Conservation (phyloP, 805 yeast genomes). For the Zygotorulaspora sp. region DNA sequence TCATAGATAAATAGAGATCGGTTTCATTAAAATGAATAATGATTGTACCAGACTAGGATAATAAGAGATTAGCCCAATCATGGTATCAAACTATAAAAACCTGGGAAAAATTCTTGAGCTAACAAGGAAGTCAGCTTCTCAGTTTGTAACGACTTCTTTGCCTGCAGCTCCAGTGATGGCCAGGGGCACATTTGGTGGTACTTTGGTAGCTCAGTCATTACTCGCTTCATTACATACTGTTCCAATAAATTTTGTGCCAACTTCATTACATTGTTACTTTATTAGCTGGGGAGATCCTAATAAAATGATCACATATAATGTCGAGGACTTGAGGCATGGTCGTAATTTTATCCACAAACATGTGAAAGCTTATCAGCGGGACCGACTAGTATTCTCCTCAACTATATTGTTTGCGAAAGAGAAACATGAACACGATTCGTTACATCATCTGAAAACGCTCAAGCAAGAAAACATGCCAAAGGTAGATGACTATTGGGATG, state of each 20-base stretch:
- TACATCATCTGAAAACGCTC: constrained; percentile 27
- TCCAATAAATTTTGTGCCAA: constrained; percentile 46
- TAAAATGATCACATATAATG: constrained; percentile 49
- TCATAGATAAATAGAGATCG: too few species aligned
- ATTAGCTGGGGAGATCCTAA: constrained; percentile 48
- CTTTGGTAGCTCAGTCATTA: constrained; percentile 60
- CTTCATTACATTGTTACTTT: constrained; percentile 60
- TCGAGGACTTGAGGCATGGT: constrained; percentile 49
- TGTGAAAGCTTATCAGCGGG: constrained; percentile 53
- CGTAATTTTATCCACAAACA: constrained; percentile 49
- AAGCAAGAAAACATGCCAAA: constrained; percentile 35
- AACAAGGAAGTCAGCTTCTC: constrained; percentile 15
- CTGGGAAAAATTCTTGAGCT: constrained; percentile 25
- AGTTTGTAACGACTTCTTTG: constrained; percentile 23
- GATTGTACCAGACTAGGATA: too few species aligned
- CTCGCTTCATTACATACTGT: constrained; percentile 54
- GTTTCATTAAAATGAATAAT: too few species aligned
- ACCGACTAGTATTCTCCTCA: constrained; percentile 47
- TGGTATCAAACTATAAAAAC: constrained; percentile 10
- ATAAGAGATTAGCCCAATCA: too few species aligned
- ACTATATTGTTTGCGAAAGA: constrained; percentile 42
- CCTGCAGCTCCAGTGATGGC: constrained; percentile 47
- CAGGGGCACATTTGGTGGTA: constrained; percentile 69
- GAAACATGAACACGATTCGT: constrained; percentile 12
- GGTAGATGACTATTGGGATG: constrained; percentile 31